Evolutionary conservation across 495 filamentous ascomycete species (phyloP).

Genomic region (Corynascus novoguineensis): DNA sequence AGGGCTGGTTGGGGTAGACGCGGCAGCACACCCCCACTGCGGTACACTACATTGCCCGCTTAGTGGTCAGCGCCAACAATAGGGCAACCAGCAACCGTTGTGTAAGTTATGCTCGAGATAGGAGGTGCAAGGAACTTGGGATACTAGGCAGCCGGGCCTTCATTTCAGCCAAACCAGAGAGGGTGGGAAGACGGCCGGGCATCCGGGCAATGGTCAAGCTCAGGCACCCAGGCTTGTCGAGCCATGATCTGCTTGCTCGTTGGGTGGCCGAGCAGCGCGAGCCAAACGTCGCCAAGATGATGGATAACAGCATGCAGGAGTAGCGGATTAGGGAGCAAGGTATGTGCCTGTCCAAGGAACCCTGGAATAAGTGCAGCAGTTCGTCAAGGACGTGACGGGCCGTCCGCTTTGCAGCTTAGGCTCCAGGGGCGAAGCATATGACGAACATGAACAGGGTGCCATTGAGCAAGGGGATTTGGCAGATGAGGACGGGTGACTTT

Average conservation of each 20-base stretch:
- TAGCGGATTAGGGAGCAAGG: background rate
- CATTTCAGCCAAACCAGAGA: conserved; percentile 5
- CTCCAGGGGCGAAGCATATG: background rate
- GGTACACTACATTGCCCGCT: background rate
- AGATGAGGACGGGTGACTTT: background rate
- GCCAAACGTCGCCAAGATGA: conserved; percentile 1
- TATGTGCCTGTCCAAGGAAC: background rate
- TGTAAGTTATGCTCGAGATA: background rate
- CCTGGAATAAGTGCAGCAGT: background rate
- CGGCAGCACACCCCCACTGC: conserved; percentile 1
- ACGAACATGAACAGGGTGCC: background rate
- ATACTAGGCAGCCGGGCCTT: background rate
- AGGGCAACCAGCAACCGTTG: background rate
- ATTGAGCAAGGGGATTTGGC: background rate
- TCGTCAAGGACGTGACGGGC: conserved; percentile 1
- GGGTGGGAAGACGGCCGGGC: background rate
- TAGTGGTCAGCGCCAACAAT: background rate
- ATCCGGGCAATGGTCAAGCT: background rate
- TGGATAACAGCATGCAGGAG: background rate
- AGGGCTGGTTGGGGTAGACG: background rate
- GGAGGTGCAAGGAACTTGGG: background rate
- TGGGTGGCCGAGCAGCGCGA: background rate
- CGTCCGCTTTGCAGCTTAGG: conserved; percentile 2
- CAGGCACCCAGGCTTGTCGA: too few relatives aligned
- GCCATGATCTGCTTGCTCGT: background rate